Evolutionary conservation across 768 basidiomycete genomes (phyloP).

Genomic region (Epithele typhae): DNA sequence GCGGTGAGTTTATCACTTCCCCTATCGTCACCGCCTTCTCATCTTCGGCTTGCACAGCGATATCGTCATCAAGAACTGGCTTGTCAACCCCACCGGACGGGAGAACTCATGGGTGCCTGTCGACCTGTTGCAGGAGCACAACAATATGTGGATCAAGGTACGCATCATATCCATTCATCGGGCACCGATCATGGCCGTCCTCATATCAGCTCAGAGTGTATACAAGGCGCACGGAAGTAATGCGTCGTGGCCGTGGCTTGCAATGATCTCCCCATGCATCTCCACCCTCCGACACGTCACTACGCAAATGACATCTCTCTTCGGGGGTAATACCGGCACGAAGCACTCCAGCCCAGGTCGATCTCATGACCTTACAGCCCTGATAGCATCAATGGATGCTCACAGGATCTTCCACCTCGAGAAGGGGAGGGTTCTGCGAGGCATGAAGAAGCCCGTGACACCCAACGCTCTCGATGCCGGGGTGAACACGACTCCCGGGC

Average conservation of each 20-base stretch:
- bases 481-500: too few species aligned
- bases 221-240: constrained; percentile 28
- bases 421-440: too few species aligned
- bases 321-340: too few species aligned
- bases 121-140: constrained; percentile 30
- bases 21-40: not conserved
- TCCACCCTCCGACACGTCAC: constrained; percentile 22
- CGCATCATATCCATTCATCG: too few species aligned
- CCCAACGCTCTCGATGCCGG: too few species aligned
- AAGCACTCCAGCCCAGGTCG: too few species aligned
- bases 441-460: too few species aligned
- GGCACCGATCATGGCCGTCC: too few species aligned
- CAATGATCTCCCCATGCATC: constrained; percentile 26
- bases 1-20: constrained; percentile 1
- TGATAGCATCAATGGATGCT: too few species aligned
- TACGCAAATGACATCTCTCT: too few species aligned
- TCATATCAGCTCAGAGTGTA: constrained; percentile 4
- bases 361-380: too few species aligned
- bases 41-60: constrained; percentile 10
- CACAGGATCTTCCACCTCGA: too few species aligned
- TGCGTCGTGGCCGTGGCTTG: constrained; percentile 32
- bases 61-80: constrained; percentile 30
- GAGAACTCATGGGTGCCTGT: constrained; percentile 19
- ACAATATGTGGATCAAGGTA: constrained; percentile 31
- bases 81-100: constrained; percentile 23